These are phyloP conservation scores for Osmanthus fragrans DNA, from an alignment of 257 asterid genomes.

Conservation along the genomic window DNA sequence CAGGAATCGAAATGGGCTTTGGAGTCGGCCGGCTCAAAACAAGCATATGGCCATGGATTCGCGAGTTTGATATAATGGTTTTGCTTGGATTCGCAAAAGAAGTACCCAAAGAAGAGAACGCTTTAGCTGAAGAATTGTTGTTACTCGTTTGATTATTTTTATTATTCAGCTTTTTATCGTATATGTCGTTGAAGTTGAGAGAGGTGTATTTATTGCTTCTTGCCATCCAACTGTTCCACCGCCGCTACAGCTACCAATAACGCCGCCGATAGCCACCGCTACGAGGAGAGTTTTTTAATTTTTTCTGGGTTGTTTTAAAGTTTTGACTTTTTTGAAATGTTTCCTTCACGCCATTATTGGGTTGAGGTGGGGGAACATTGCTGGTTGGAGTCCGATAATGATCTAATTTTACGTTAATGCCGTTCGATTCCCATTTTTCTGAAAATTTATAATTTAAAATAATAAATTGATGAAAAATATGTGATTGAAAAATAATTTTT, in stretches of 20 bases:
- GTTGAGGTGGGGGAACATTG: background rate
- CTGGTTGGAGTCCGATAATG: background rate
- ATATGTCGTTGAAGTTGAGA: slow-evolving; percentile 74
- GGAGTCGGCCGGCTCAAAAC: slow-evolving; percentile 73
- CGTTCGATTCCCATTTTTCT: too few relatives aligned
- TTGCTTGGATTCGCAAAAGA: slow-evolving; percentile 37
- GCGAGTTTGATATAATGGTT: slow-evolving; percentile 51
- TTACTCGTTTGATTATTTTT: slow-evolving; percentile 29
- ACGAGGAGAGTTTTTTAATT: slow-evolving; percentile 21
- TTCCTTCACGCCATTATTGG: background rate
- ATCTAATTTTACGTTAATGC: background rate
- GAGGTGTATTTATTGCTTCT: slow-evolving; percentile 76
- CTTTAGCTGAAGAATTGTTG: slow-evolving; percentile 37
- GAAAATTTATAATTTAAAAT: too few relatives aligned
- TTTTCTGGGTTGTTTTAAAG: background rate
- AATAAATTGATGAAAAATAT: background rate
- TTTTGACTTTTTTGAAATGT: background rate
- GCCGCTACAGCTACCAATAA: slow-evolving; percentile 29
- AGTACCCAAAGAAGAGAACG: slow-evolving; percentile 15
- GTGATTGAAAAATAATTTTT: background rate
- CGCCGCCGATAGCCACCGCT: slow-evolving; percentile 55
- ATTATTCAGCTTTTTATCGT: slow-evolving; percentile 53
- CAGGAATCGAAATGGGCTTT: slow-evolving; percentile 49
- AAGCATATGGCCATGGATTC: slow-evolving; percentile 87
- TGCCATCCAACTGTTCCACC: slow-evolving; percentile 75